A percentile compares a stretch with the other conserved stretches of the same genome.
Evolutionary conservation across 1,284 basidiomycete genomes (phyloP).

Genomic region (Xerocomus subilludens): DNA sequence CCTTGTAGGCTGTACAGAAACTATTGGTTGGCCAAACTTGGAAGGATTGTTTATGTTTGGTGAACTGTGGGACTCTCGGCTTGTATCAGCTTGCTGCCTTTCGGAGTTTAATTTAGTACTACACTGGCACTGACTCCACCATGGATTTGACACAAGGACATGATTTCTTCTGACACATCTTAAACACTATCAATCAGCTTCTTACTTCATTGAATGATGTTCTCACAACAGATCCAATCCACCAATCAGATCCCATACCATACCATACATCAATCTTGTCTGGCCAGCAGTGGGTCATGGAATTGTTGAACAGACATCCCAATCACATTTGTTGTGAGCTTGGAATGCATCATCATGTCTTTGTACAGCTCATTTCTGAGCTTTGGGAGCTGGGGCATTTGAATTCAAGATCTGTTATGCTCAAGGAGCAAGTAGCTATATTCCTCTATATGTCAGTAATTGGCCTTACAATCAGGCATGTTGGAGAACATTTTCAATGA

Average conservation of each 20-base stretch:
- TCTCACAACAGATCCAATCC: too few relatives aligned
- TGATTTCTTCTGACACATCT: too few relatives aligned
- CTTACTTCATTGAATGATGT: too few relatives aligned
- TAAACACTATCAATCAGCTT: too few relatives aligned
- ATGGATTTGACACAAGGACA: too few relatives aligned
- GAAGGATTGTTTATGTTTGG: too few relatives aligned
- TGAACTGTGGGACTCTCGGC: too few relatives aligned
- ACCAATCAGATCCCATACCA: neutral
- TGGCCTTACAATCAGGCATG: slow-evolving; percentile 1
- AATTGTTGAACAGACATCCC: slow-evolving; percentile 37
- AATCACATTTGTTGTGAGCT: slow-evolving; percentile 33
- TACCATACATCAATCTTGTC: slow-evolving; percentile 37
- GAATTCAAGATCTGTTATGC: neutral
- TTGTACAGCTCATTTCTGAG: neutral
- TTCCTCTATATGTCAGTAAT: neutral
- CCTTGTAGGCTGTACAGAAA: too few relatives aligned
- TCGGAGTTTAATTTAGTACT: too few relatives aligned
- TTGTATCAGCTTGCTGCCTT: too few relatives aligned
- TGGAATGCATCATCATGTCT: slow-evolving; percentile 23
- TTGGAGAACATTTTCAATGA: slow-evolving; percentile 39
- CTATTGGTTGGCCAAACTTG: too few relatives aligned
- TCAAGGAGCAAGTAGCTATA: neutral
- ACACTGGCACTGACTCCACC: too few relatives aligned
- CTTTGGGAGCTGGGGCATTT: neutral
- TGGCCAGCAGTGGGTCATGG: slow-evolving; percentile 36